Evolutionary conservation across 371 early-diverging fungal genomes (phyloP).

Genomic region (Rhizomucor miehei): DNA sequence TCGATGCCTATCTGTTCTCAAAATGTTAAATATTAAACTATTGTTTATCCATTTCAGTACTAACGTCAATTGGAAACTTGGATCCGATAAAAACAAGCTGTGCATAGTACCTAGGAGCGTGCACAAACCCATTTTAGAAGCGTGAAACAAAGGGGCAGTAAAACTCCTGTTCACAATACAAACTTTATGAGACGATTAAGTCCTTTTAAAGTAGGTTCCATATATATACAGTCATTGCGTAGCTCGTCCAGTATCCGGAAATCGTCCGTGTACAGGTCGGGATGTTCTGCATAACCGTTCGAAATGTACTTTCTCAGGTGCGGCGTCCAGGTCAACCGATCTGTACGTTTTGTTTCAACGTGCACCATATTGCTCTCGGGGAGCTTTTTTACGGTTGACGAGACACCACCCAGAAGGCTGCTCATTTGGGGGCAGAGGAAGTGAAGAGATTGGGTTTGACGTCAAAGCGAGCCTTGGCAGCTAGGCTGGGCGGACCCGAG

Average conservation of each 20-base stretch:
- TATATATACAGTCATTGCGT: constrained; percentile 68
- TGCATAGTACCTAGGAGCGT: constrained; percentile 66
- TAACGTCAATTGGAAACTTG: constrained; percentile 85
- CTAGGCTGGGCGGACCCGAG: too few species aligned
- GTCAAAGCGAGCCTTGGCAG: too few species aligned
- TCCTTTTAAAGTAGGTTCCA: constrained; percentile 68
- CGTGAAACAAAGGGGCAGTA: too few species aligned
- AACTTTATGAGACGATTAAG: constrained; percentile 70
- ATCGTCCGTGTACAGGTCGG: constrained; percentile 84
- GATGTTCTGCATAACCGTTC: constrained; percentile 78
- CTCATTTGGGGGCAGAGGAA: too few species aligned
- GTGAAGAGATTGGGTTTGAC: too few species aligned
- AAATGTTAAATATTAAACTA: neutral
- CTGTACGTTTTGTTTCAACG: constrained; percentile 51
- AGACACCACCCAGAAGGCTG: too few species aligned
- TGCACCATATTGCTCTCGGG: constrained; percentile 52
- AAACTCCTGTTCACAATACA: too few species aligned
- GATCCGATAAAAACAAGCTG: constrained; percentile 76
- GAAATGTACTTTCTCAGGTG: constrained; percentile 68
- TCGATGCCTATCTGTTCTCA: constrained; percentile 55
- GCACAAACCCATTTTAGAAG: neutral
- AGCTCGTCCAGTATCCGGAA: constrained; percentile 78
- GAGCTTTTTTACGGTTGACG: neutral
- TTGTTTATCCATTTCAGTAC: constrained; percentile 10
- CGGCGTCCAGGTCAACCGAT: constrained; percentile 53